phyloP scores from a whole-genome alignment of 2,329 filamentous ascomycete genomes.

The Verticillium longisporum region DNA sequence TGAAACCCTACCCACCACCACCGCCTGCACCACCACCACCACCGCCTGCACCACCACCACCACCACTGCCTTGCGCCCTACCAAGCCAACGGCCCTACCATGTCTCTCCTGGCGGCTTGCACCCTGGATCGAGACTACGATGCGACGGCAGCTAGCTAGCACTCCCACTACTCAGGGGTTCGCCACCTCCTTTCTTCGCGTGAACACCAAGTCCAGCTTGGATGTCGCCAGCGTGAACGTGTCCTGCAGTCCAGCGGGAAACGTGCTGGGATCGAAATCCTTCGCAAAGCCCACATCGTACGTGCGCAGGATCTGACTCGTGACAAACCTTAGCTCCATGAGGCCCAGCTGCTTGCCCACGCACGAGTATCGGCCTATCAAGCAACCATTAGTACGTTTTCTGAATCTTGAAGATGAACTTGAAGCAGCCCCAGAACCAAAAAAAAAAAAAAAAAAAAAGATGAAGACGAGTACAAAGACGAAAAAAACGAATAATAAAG shows the following conservation, averaged over 20 bases:
- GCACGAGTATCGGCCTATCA: slow-evolving; percentile 23
- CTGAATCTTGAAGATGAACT: neutral
- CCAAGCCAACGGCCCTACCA: no score
- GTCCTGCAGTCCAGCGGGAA: slow-evolving; percentile 6
- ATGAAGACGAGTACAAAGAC: neutral
- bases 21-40: no score
- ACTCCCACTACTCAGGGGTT: neutral
- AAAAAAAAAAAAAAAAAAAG: neutral
- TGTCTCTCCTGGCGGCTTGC: neutral
- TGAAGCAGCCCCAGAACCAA: neutral
- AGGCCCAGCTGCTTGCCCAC: slow-evolving; percentile 27
- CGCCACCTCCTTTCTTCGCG: slow-evolving; percentile 3
- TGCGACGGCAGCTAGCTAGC: no score
- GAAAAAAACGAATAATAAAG: neutral
- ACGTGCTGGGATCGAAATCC: slow-evolving; percentile 2
- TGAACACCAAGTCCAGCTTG: slow-evolving; percentile 9
- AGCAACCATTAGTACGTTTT: neutral
- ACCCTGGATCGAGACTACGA: no score
- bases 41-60: no score
- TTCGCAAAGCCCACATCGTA: slow-evolving; percentile 8
- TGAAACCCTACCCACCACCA: no score
- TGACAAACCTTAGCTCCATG: slow-evolving; percentile 20
- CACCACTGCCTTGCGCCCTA: no score
- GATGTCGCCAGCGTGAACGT: slow-evolving; percentile 9
- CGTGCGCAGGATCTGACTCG: slow-evolving; percentile 7